Percentiles rank a stretch among this genome's conserved stretches.
phyloP scores from a whole-genome alignment of 73 alveolate species.

The Paramecium sonneborni region DNA sequence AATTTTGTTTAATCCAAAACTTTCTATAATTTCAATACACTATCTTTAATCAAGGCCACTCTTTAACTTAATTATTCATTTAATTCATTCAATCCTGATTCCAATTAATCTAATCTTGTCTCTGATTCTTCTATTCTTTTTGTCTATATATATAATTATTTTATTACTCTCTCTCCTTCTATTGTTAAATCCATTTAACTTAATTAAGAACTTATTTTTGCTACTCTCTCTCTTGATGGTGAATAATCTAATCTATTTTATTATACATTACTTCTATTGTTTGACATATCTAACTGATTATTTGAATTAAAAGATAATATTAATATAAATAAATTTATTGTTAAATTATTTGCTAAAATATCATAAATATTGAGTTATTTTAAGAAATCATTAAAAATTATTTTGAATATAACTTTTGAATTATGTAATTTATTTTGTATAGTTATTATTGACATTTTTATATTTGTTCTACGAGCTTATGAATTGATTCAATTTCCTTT shows the following conservation, averaged over 20 bases:
- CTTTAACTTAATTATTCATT: conserved; percentile 43
- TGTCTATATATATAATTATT: neutral
- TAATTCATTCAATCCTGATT: conserved; percentile 35
- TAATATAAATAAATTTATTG: conserved; percentile 25
- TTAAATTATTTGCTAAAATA: neutral
- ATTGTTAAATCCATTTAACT: conserved; percentile 23
- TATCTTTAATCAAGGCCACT: conserved; percentile 43
- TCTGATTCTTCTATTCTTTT: conserved; percentile 56
- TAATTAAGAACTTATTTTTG: conserved; percentile 3
- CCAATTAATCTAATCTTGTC: neutral
- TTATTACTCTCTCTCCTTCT: conserved; percentile 52
- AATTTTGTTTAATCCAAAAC: conserved; percentile 46
- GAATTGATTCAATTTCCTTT: no score
- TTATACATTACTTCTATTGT: neutral
- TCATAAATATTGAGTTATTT: no score
- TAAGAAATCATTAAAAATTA: no score
- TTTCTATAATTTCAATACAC: conserved; percentile 43
- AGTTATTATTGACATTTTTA: no score
- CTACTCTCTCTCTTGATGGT: conserved; percentile 53
- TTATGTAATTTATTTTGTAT: no score
- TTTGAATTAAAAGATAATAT: neutral
- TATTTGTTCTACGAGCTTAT: no score
- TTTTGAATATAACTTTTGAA: no score
- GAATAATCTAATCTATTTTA: conserved; percentile 15
- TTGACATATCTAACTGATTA: conserved; percentile 35